Percentiles rank a stretch among this genome's conserved stretches.
Evolutionary conservation across 352 stramenopile genomes (phyloP).

Genomic region (Pythium brachiatum): DNA sequence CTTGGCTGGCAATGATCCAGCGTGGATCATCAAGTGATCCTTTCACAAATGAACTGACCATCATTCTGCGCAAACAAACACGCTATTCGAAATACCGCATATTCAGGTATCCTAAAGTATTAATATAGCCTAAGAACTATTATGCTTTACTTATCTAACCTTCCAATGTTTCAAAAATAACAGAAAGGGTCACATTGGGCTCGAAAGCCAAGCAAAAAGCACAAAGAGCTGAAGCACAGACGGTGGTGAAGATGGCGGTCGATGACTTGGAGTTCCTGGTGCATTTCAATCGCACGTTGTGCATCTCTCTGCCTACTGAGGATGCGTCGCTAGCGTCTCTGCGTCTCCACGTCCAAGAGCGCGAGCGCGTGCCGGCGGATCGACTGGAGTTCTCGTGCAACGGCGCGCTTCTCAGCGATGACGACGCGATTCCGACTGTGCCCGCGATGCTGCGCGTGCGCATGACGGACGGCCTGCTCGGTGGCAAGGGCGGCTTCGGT

Average conservation of each 20-base stretch:
- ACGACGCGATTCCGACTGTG: conserved; percentile 40
- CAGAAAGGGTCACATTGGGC: no score
- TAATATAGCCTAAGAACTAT: background rate
- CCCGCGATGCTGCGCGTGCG: conserved; percentile 62
- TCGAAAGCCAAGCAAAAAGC: background rate
- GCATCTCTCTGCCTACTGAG: conserved; percentile 50
- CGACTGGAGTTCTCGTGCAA: conserved; percentile 66
- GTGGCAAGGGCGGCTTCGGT: conserved; percentile 83
- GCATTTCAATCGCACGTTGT: conserved; percentile 76
- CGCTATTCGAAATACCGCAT: background rate
- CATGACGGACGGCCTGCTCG: conserved; percentile 57
- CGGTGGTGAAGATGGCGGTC: background rate
- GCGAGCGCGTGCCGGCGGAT: conserved; percentile 39
- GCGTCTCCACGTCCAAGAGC: conserved; percentile 38
- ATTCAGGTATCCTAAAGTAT: background rate
- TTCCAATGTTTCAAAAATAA: no score
- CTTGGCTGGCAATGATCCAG: background rate
- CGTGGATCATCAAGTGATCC: background rate
- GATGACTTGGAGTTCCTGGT: conserved; percentile 72
- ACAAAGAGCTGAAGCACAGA: background rate
- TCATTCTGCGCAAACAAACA: background rate
- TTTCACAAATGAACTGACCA: background rate
- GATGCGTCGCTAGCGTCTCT: conserved; percentile 41
- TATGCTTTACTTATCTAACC: background rate
- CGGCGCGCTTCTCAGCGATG: conserved; percentile 43